phyloP scores from a whole-genome alignment of 2,329 filamentous ascomycete species.

The Leptographium procerum region DNA sequence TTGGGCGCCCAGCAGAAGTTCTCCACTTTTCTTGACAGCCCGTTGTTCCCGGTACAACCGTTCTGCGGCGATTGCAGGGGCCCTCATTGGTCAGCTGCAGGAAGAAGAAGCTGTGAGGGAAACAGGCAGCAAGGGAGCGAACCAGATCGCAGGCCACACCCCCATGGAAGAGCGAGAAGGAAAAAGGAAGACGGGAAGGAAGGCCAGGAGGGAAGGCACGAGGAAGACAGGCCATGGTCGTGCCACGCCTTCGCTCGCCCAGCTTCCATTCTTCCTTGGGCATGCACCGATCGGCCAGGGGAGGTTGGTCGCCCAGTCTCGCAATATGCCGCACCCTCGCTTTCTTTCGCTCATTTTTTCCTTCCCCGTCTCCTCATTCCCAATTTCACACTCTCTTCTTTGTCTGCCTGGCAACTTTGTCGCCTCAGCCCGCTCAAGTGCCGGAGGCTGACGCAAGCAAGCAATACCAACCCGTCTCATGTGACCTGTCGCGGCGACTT shows the following conservation, averaged over 20 bases:
- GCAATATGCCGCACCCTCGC: background rate
- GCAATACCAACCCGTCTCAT: background rate
- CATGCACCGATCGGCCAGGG: background rate
- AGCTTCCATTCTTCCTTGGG: background rate
- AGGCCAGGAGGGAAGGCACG: background rate
- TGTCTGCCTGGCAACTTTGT: background rate
- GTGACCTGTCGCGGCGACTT: background rate
- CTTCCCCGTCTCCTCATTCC: background rate
- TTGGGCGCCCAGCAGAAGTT: background rate
- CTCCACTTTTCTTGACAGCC: background rate
- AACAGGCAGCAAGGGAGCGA: background rate
- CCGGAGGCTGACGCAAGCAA: conserved; percentile 5
- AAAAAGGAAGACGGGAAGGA: background rate
- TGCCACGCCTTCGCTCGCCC: background rate
- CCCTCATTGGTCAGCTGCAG: background rate
- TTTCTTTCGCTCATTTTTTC: background rate
- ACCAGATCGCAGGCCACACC: background rate
- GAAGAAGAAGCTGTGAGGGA: background rate
- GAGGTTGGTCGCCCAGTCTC: background rate
- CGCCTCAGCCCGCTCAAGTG: conserved; percentile 3
- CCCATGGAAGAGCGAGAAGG: background rate
- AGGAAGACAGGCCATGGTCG: background rate
- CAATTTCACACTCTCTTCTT: background rate
- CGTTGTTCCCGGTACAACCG: background rate
- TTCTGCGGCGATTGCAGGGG: background rate